Conservation (phyloP, 495 filamentous ascomycete species). For the Pyronema omphalodes region DNA sequence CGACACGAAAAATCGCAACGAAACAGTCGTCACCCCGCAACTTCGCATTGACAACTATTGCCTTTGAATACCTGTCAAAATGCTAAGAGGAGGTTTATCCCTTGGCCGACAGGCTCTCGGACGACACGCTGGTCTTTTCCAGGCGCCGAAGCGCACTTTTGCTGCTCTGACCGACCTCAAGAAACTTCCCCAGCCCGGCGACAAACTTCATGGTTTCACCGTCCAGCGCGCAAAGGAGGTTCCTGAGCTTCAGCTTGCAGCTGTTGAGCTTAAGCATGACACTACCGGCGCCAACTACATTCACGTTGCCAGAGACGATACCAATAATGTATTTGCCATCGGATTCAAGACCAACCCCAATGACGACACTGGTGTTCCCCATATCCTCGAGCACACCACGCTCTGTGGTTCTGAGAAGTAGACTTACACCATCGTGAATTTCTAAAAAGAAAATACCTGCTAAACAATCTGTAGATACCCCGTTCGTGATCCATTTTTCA, state of each 20-base stretch:
- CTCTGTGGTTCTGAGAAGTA: constrained; percentile 94
- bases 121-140: neutral
- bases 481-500: constrained; percentile 95
- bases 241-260: constrained; percentile 81
- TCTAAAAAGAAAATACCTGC: neutral
- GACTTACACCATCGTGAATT: neutral
- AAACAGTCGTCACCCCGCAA: neutral
- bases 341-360: constrained; percentile 98
- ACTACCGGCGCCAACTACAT: constrained; percentile 90
- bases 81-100: constrained; percentile 17
- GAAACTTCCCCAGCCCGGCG: constrained; percentile 50
- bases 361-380: constrained; percentile 86
- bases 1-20: neutral
- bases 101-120: constrained; percentile 6
- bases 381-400: constrained; percentile 94
- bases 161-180: constrained; percentile 45
- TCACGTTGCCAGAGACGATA: constrained; percentile 81
- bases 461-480: constrained; percentile 45
- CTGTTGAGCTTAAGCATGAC: constrained; percentile 73
- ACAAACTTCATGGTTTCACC: constrained; percentile 83
- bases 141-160: constrained; percentile 6
- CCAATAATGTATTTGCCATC: constrained; percentile 98
- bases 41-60: too few species aligned
- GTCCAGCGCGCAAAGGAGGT: constrained; percentile 73
- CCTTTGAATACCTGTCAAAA: constrained; percentile 1